Conservation (phyloP, 1,284 basidiomycete species). For the Baeospora myosura region DNA sequence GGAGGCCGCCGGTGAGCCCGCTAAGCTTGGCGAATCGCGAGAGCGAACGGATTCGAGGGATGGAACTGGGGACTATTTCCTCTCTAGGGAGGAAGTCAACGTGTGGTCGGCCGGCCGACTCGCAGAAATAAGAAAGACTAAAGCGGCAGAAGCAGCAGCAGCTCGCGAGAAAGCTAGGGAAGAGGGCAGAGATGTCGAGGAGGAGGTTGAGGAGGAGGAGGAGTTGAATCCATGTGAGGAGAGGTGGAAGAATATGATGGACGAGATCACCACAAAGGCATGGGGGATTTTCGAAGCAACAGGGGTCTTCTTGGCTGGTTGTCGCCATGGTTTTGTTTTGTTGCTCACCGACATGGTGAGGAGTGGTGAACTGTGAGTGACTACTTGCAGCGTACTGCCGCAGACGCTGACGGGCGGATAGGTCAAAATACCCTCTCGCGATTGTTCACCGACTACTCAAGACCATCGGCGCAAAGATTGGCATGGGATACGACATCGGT, state of each 20-base stretch:
- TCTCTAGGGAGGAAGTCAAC: slow-evolving; percentile 6
- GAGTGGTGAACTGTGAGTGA: slow-evolving; percentile 28
- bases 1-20: not conserved
- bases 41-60: slow-evolving; percentile 8
- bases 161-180: not conserved
- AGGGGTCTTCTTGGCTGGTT: slow-evolving; percentile 26
- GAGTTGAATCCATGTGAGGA: not conserved
- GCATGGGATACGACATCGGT: slow-evolving; percentile 29
- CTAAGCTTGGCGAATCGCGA: not conserved
- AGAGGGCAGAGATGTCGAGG: not conserved
- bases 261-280: slow-evolving; percentile 11
- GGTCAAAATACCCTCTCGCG: slow-evolving; percentile 29
- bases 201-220: slow-evolving; percentile 3
- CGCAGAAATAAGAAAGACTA: slow-evolving; percentile 8
- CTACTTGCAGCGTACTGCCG: slow-evolving; percentile 6
- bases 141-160: not conserved
- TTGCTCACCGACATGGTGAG: slow-evolving; percentile 27
- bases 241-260: not conserved
- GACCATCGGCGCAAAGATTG: slow-evolving; percentile 14
- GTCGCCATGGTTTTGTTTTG: slow-evolving; percentile 26
- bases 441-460: slow-evolving; percentile 19
- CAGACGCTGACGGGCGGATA: slow-evolving; percentile 9
- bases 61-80: slow-evolving; percentile 15
- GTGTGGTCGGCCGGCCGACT: slow-evolving; percentile 11
- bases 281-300: slow-evolving; percentile 24